phyloP scores from a whole-genome alignment of 306 rosid species.

The Vicia villosa region DNA sequence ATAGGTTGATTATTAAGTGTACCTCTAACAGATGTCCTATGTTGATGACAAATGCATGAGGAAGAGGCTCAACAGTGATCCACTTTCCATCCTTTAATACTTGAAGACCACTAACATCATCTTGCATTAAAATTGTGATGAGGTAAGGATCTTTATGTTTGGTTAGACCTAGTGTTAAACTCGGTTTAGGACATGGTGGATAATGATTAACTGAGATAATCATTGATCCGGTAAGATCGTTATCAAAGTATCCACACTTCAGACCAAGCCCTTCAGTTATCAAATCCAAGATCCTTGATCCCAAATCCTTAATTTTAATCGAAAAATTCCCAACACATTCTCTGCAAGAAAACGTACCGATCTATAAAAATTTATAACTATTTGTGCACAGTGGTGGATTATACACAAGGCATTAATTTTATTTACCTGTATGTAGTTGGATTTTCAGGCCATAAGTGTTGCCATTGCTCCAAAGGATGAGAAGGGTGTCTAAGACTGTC shows the following conservation, averaged over 20 bases:
- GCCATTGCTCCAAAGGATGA: conserved; percentile 40
- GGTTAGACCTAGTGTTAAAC: conserved; percentile 33
- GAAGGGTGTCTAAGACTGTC: conserved; percentile 40
- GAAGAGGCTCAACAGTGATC: conserved; percentile 37
- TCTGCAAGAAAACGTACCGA: not conserved
- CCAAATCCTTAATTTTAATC: conserved; percentile 35
- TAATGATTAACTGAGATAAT: not conserved
- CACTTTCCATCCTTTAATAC: conserved; percentile 37
- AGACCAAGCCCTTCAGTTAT: conserved; percentile 40
- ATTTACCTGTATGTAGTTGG: conserved; percentile 35
- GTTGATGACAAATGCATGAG: conserved; percentile 41
- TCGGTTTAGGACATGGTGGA: conserved; percentile 45
- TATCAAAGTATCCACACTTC: conserved; percentile 28
- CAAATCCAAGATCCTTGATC: conserved; percentile 30
- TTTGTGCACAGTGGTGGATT: not conserved
- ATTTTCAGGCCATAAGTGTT: conserved; percentile 40
- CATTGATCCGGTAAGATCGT: conserved; percentile 31
- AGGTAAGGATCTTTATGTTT: conserved; percentile 40
- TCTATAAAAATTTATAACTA: not conserved
- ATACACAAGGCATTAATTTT: not conserved
- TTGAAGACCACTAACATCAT: conserved; percentile 38
- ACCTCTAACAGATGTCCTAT: conserved; percentile 29
- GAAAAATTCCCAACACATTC: conserved; percentile 34
- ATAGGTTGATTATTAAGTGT: not conserved
- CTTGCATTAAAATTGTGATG: conserved; percentile 41